Percentiles rank a stretch among this genome's conserved stretches.
Evolutionary conservation across 805 yeast genomes (phyloP).

Genomic region (Yarrowia sp.): DNA sequence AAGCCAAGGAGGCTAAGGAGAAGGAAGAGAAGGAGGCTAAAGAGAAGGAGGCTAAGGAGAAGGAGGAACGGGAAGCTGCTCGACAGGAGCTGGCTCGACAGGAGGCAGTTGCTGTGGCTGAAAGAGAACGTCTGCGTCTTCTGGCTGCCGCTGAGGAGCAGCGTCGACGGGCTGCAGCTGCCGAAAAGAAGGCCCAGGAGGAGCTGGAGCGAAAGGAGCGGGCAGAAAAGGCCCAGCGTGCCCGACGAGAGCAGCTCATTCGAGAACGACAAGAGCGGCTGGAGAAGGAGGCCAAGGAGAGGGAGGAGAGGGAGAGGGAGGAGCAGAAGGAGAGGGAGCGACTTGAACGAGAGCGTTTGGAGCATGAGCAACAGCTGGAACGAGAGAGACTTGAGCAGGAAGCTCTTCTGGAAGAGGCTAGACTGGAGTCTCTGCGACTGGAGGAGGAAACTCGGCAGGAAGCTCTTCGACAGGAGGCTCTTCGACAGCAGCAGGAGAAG

Average conservation of each 20-base stretch:
- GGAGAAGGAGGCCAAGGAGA: conserved; percentile 7
- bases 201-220: conserved; percentile 30
- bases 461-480: conserved; percentile 10
- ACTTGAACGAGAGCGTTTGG: conserved; percentile 4
- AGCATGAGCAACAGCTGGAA: not conserved
- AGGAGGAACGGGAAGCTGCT: not conserved
- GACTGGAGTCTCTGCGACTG: conserved; percentile 14
- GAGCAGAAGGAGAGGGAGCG: conserved; percentile 12
- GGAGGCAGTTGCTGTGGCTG: conserved; percentile 13
- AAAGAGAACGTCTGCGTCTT: conserved; percentile 14
- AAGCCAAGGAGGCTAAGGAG: not conserved
- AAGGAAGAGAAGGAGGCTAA: not conserved
- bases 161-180: conserved; percentile 8
- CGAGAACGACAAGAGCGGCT: conserved; percentile 27
- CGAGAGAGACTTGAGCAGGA: conserved; percentile 7
- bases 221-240: conserved; percentile 25
- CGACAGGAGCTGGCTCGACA: conserved; percentile 16
- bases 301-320: not conserved
- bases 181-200: conserved; percentile 23
- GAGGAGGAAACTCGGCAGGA: conserved; percentile 2
- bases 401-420: conserved; percentile 32
- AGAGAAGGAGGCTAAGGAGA: not conserved
- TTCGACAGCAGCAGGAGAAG: conserved; percentile 10
- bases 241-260: conserved; percentile 13
- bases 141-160: conserved; percentile 21